Evolutionary conservation across 768 basidiomycete genomes (phyloP), one percentile per base, ranked within the genome.

Genomic region (Mycena galopus): DNA sequence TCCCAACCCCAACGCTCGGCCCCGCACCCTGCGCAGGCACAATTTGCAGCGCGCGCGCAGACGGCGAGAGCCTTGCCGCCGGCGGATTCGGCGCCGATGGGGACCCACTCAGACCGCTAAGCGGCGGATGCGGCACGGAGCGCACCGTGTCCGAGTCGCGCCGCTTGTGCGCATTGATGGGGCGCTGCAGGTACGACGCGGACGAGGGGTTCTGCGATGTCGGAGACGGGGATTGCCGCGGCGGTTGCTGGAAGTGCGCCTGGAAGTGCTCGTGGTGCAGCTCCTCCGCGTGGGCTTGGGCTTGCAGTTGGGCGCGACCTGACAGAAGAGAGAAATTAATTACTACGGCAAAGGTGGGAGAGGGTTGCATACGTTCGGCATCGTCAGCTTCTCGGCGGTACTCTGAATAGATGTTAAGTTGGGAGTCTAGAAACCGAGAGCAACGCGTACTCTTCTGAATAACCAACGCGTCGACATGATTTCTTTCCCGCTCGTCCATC

Each of bases 121-220:
- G 78, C 37, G 81, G 56, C 12, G 82, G 81, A 21, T 82, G 81
- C 23, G 84, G 84, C 17, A 82, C 79, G 9, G 85, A 88, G 55
- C 91, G 92, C 32, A 94, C 82, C 0, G 94, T 94, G 73, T 95
- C 94, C 0, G 94, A 94, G 68, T 94, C 93, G 30, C 90, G 88
- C 60, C 94, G 90, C 75, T 85, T 87, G 78, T 95, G 94, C 74
- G 86, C 84, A 78, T 62, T 79, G 69, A 37, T 79, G 76, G 44
- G 79, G 47, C 73, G 77, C 77, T 70, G 87, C 85, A 21, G 85
- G 86, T 27, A 87, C 9, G 44, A 6, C 83, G 84, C 77, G 61
- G 83, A 74, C n/a, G n/a, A n/a, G n/a, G n/a, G n/a, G n/a, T 68
- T 81, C 78, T 74, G 78, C 10, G 35, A 9, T 78, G 73, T 72